Evolutionary conservation across 2,329 filamentous ascomycete genomes (phyloP).

Genomic region (Grosmannia serpens): DNA sequence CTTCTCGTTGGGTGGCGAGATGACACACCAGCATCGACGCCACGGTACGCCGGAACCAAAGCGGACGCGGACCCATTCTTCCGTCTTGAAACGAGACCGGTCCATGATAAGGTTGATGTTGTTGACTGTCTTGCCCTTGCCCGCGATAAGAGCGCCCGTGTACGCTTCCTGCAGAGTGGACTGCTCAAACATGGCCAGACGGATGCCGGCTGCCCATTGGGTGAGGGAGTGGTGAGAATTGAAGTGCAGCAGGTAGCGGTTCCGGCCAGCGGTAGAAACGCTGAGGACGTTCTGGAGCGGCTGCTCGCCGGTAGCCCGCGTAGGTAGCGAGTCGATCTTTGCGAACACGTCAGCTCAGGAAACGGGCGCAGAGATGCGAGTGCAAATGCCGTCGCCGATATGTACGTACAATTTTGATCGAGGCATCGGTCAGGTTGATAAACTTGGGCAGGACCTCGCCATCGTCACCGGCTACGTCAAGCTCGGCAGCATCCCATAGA

Average conservation of each 20-base stretch:
- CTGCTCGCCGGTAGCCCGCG: constrained; percentile 62
- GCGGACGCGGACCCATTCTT: constrained; percentile 89
- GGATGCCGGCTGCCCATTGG: constrained; percentile 92
- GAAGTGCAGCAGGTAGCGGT: constrained; percentile 92
- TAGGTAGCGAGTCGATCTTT: constrained; percentile 86
- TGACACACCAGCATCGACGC: constrained; percentile 94
- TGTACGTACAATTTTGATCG: constrained; percentile 78
- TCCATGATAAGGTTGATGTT: constrained; percentile 87
- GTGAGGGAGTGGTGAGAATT: constrained; percentile 86
- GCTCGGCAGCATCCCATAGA: constrained; percentile 85
- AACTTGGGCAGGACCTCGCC: constrained; percentile 49
- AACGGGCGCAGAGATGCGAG: background rate
- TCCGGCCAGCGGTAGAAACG: constrained; percentile 88
- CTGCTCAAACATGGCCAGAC: constrained; percentile 89
- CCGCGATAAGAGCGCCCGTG: constrained; percentile 88
- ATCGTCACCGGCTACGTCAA: constrained; percentile 77
- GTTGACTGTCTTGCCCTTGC: constrained; percentile 81
- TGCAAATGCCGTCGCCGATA: no score
- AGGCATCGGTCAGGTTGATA: constrained; percentile 93
- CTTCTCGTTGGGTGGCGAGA: constrained; percentile 87
- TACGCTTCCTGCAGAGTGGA: constrained; percentile 91
- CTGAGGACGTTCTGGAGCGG: constrained; percentile 90
- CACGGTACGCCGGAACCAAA: constrained; percentile 95
- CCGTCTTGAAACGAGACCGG: constrained; percentile 60
- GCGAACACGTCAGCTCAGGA: constrained; percentile 2